Conservation (phyloP, 768 basidiomycete species). For the Termitomyces sp. region DNA sequence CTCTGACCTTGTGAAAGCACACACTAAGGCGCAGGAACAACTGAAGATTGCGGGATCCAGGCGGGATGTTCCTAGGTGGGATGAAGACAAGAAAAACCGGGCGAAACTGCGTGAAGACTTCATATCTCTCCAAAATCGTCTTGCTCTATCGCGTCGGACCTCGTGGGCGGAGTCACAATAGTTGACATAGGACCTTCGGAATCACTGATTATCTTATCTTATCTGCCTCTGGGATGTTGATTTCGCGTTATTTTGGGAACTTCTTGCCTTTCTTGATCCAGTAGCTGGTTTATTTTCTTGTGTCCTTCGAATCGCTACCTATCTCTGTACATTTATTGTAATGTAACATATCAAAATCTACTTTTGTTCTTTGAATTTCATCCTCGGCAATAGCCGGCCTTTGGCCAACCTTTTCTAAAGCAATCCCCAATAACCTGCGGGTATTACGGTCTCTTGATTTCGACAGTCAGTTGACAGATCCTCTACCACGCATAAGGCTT, state of each 20-base stretch:
- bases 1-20: constrained; percentile 26
- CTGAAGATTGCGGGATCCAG: constrained; percentile 20
- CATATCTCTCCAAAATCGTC: constrained; percentile 14
- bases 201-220: not conserved
- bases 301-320: no score
- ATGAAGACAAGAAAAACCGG: constrained; percentile 32
- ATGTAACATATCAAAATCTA: not conserved
- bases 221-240: not conserved
- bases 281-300: not conserved
- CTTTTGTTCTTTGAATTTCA: not conserved
- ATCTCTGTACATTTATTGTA: constrained; percentile 1
- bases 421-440: no score
- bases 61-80: constrained; percentile 29
- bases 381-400: not conserved
- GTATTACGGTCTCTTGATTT: not conserved
- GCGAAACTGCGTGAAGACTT: constrained; percentile 30
- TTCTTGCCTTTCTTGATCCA: no score
- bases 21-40: constrained; percentile 27
- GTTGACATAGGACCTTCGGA: no score
- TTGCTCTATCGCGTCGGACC: constrained; percentile 3
- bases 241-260: not conserved
- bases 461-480: not conserved
- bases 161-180: constrained; percentile 9
- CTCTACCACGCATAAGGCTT: not conserved
- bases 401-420: no score